Evolutionary conservation across 1,284 basidiomycete genomes (phyloP), one percentile per base, ranked within the genome.

Genomic region (Butyriboletus appendiculatus): DNA sequence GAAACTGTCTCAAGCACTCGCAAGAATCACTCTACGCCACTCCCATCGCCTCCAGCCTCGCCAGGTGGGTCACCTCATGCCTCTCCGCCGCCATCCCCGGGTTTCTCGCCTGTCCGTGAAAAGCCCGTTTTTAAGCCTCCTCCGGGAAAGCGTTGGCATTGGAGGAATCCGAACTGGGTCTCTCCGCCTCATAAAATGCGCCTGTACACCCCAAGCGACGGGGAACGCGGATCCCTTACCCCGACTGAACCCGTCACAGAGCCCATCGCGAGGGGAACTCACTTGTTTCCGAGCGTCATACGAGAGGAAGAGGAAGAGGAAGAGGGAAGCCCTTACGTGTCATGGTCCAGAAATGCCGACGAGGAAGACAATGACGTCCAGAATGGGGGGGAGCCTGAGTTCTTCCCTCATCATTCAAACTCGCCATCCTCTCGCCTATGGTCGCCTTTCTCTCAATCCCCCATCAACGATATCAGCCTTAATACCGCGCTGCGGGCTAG

Each of bases 151-250:
- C 59, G 59, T 18, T 70, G 68, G 68, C 68, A 73, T 45, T 70
- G 68, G 68, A 70, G 48, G 40, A 70, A 70, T 50, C 68, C 68
- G 7, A 73, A 70, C 37, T 70, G 68, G 68, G 53, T 65, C n/a
- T 72, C 70, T 33, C 71, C 71, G 1, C 67, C 68, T 35, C 67
- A 49, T n/a, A 70, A 70, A 45, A 57, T 47, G 56, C 67, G 64
- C 28, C 38, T 60, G 15, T 51, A 65, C 39, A 64, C 58, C 26
- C 69, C 63, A 8, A 55, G 54, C 24, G 58, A 66, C 5, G 40
- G 52, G n/a, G 68, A 64, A 8, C 57, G 56, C 20, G 59, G 40
- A 5, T 69, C 68, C 11, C 67, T 72, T 37, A 41, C 69, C 8
- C 71, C 70, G 1, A 69, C 68, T 5, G 68, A 69, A 53, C 71